Evolutionary conservation across 352 stramenopile species (phyloP).

Genomic region (Pythium phragmitis): DNA sequence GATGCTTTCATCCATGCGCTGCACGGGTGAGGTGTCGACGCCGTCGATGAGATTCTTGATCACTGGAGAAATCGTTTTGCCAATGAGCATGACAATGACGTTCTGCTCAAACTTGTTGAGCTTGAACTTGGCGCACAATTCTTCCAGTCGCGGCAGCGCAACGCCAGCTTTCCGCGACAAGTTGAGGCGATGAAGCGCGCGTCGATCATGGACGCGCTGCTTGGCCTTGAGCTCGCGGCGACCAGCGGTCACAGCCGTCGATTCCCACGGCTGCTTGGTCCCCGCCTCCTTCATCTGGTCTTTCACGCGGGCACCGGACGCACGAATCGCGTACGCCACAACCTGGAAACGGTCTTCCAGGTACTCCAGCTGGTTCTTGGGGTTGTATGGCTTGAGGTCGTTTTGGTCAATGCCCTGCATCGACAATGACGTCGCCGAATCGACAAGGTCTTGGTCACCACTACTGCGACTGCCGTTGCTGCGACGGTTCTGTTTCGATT

Average conservation of each 20-base stretch:
- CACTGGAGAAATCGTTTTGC: conserved; percentile 87
- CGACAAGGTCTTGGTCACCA: not conserved
- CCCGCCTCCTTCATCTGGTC: conserved; percentile 89
- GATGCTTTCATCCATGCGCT: conserved; percentile 88
- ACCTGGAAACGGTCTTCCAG: conserved; percentile 88
- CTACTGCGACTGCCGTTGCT: conserved; percentile 10
- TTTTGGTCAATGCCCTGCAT: conserved; percentile 21
- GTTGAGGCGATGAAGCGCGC: conserved; percentile 57
- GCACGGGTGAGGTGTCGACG: conserved; percentile 79
- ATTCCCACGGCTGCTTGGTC: conserved; percentile 81
- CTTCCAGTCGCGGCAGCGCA: conserved; percentile 68
- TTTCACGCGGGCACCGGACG: conserved; percentile 81
- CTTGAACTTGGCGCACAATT: conserved; percentile 77
- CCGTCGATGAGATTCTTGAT: conserved; percentile 88
- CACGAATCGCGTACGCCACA: conserved; percentile 84
- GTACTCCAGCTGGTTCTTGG: conserved; percentile 85
- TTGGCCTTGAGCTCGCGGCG: conserved; percentile 85
- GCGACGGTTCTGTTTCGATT: conserved; percentile 21
- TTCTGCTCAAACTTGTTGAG: conserved; percentile 88
- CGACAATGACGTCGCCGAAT: not conserved
- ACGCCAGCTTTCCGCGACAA: conserved; percentile 62
- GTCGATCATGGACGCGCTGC: conserved; percentile 74
- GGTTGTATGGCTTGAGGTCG: conserved; percentile 82
- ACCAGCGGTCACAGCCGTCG: conserved; percentile 58
- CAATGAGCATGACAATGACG: conserved; percentile 90